Conservation (phyloP, 106 monocot genomes). For the Dendrobium catenatum region DNA sequence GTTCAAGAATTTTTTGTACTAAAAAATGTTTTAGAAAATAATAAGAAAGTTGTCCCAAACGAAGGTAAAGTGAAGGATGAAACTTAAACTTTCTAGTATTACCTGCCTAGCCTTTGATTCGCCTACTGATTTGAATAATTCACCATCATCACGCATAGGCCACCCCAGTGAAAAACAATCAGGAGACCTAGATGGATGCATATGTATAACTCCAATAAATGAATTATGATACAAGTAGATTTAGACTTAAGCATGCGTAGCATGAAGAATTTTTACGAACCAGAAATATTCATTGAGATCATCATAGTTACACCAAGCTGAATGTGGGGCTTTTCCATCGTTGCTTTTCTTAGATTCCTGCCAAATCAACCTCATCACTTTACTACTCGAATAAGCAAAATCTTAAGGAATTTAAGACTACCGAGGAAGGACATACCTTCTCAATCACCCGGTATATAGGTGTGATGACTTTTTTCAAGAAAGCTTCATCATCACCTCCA, state of each 20-base stretch:
- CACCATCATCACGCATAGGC: slow-evolving; percentile 95
- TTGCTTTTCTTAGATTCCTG: slow-evolving; percentile 90
- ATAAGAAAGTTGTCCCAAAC: too few species aligned
- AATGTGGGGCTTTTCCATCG: slow-evolving; percentile 85
- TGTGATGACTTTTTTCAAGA: slow-evolving; percentile 84
- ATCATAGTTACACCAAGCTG: slow-evolving; percentile 97
- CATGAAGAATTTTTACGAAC: slow-evolving; percentile 23
- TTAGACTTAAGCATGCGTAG: neutral
- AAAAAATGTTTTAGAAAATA: too few species aligned
- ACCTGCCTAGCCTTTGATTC: slow-evolving; percentile 51
- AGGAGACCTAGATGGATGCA: slow-evolving; percentile 47
- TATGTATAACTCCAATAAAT: neutral
- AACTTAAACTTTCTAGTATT: slow-evolving; percentile 10
- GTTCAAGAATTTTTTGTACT: too few species aligned
- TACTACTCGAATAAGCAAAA: neutral
- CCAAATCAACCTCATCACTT: slow-evolving; percentile 13
- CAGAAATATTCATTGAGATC: slow-evolving; percentile 99
- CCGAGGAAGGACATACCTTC: slow-evolving; percentile 38
- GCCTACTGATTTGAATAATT: slow-evolving; percentile 75
- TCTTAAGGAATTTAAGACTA: neutral
- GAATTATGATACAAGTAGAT: neutral
- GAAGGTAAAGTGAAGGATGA: too few species aligned
- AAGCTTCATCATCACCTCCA: slow-evolving; percentile 94
- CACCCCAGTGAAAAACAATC: slow-evolving; percentile 97
- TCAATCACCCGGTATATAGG: slow-evolving; percentile 93